A percentile compares a stretch with the other conserved stretches of the same genome.
Conservation (phyloP, 1,284 basidiomycete species). For the Inonotus obliquus region DNA sequence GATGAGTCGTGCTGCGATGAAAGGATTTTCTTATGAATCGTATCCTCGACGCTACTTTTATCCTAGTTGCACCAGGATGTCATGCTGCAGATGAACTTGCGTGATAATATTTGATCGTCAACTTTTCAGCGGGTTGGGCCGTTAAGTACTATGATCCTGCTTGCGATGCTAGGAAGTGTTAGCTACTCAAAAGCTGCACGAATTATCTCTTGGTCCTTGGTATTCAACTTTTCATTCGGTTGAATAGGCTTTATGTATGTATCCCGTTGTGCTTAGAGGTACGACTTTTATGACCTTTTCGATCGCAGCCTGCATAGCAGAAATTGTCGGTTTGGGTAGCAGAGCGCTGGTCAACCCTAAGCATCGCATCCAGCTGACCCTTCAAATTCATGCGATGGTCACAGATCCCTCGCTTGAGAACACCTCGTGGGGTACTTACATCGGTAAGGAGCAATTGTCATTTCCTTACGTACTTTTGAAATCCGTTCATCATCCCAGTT, state of each 20-base stretch:
- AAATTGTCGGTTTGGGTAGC: constrained; percentile 60
- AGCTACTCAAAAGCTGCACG: constrained; percentile 42
- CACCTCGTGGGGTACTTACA: constrained; percentile 61
- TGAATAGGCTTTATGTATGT: constrained; percentile 56
- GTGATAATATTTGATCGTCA: too few species aligned
- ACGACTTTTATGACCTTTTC: neutral
- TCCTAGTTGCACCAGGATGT: neutral
- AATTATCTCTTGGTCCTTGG: constrained; percentile 54
- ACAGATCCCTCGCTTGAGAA: constrained; percentile 61
- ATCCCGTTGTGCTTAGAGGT: too few species aligned
- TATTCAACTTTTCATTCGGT: constrained; percentile 70
- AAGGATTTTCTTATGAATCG: neutral
- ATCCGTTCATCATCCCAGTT: constrained; percentile 54
- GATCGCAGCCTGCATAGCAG: constrained; percentile 44
- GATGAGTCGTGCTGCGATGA: too few species aligned
- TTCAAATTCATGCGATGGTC: constrained; percentile 66
- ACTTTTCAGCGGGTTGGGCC: constrained; percentile 55
- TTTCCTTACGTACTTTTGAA: too few species aligned
- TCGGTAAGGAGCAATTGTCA: too few species aligned
- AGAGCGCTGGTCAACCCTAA: constrained; percentile 64
- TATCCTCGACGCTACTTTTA: neutral
- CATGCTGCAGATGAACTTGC: neutral
- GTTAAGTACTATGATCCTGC: constrained; percentile 54
- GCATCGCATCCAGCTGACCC: constrained; percentile 64
- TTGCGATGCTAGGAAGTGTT: constrained; percentile 50